These are phyloP conservation scores for Acanthamoeba healyi DNA, from an alignment of 208 protist genomes.

Conservation along the genomic window DNA sequence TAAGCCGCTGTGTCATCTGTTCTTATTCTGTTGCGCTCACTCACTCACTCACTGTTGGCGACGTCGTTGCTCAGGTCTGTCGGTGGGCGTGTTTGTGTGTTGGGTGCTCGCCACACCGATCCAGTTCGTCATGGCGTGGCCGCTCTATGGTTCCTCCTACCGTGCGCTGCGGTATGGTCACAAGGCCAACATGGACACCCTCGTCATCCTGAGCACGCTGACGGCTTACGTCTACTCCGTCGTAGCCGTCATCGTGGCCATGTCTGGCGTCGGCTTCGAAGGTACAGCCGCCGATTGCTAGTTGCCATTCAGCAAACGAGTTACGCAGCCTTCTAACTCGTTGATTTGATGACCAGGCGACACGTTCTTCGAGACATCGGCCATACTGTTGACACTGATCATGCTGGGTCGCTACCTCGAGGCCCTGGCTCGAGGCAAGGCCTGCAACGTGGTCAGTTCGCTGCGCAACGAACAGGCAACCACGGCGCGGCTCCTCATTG, in stretches of 20 bases:
- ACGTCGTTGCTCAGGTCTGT: constrained; percentile 74
- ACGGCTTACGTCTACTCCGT: constrained; percentile 90
- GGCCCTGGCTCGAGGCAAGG: constrained; percentile 94
- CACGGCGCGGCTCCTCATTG: constrained; percentile 84
- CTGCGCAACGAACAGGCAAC: constrained; percentile 92
- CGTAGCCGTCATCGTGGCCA: constrained; percentile 75
- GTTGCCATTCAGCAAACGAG: not conserved
- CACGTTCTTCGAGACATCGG: constrained; percentile 97
- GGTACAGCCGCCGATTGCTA: constrained; percentile 82
- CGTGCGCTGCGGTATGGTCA: constrained; percentile 81
- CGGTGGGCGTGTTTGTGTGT: constrained; percentile 78
- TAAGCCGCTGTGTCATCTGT: not conserved
- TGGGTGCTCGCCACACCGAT: constrained; percentile 80
- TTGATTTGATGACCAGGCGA: not conserved
- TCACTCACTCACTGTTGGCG: not conserved
- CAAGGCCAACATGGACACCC: constrained; percentile 91
- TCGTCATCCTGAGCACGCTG: constrained; percentile 90
- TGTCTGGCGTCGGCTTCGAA: constrained; percentile 44
- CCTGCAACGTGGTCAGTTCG: constrained; percentile 92
- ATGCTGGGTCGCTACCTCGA: constrained; percentile 97
- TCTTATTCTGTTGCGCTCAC: not conserved
- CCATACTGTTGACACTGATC: constrained; percentile 96
- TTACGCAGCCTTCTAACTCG: not conserved
- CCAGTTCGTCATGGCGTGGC: constrained; percentile 74
- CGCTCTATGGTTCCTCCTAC: constrained; percentile 84